These are phyloP conservation scores for Inga oerstediana DNA, from an alignment of 306 rosid species.

Conservation along the genomic window DNA sequence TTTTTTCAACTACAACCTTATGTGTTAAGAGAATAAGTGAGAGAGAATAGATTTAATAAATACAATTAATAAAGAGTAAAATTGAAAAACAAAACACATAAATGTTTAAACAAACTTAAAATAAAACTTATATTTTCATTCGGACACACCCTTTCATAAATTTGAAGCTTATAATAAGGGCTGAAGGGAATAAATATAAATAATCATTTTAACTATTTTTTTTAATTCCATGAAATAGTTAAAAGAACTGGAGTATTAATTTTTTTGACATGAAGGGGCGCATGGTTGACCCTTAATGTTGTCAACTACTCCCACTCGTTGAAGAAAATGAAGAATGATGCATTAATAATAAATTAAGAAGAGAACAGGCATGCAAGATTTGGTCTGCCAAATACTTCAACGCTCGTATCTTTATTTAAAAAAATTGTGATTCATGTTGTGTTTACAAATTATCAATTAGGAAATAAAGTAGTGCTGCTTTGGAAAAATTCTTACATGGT, in stretches of 20 bases:
- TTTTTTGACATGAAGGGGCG: background rate
- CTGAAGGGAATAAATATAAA: too few species aligned
- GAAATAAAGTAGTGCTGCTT: background rate
- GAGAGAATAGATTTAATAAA: too few species aligned
- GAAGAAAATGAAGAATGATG: constrained; percentile 29
- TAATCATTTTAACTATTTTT: too few species aligned
- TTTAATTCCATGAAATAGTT: too few species aligned
- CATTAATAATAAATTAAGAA: background rate
- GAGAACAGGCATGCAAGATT: background rate
- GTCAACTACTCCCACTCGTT: constrained; percentile 39
- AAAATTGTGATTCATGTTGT: background rate
- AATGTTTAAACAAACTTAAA: too few species aligned
- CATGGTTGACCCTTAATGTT: constrained; percentile 34
- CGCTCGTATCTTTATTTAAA: background rate
- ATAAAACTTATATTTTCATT: too few species aligned
- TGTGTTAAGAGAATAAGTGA: too few species aligned
- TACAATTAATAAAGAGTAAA: too few species aligned
- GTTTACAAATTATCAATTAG: background rate
- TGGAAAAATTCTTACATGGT: background rate
- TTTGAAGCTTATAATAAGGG: too few species aligned
- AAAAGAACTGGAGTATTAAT: too few species aligned
- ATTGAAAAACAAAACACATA: too few species aligned
- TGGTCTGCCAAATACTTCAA: background rate
- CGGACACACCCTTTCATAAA: accelerated
- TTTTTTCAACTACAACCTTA: too few species aligned